Evolutionary conservation across 225 moss, liverwort and hornwort genomes (phyloP).

Genomic region (Marchantia polymorpha): DNA sequence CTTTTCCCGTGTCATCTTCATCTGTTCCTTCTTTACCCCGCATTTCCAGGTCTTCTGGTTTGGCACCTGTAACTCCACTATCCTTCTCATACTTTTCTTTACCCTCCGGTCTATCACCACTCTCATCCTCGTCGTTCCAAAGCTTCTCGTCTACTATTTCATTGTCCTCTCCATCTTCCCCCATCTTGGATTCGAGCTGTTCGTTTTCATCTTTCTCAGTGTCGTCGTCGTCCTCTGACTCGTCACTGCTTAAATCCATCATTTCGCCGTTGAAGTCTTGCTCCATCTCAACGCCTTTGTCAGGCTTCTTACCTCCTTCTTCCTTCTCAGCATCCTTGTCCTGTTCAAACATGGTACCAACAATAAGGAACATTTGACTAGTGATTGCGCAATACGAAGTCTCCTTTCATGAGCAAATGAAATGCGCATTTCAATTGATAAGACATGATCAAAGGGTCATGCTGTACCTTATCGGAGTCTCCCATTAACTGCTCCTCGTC

Average conservation of each 20-base stretch:
- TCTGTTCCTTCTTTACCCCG: constrained; percentile 63
- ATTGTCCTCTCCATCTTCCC: constrained; percentile 67
- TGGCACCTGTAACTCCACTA: constrained; percentile 66
- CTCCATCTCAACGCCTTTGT: constrained; percentile 94
- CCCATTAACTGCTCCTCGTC: constrained; percentile 94
- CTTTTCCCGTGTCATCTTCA: constrained; percentile 37
- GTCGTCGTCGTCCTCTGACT: constrained; percentile 63
- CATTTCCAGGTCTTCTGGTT: constrained; percentile 77
- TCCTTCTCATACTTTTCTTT: constrained; percentile 93
- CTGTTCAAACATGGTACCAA: neutral
- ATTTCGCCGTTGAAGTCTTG: constrained; percentile 91
- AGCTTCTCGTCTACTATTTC: constrained; percentile 92
- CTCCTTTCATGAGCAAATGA: too few relatives aligned
- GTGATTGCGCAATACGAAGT: too few relatives aligned
- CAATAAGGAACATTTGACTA: neutral
- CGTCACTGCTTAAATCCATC: constrained; percentile 84
- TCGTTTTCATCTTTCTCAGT: constrained; percentile 54
- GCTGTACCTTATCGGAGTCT: constrained; percentile 60
- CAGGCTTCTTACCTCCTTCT: constrained; percentile 56
- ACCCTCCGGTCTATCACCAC: constrained; percentile 51
- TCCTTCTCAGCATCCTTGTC: constrained; percentile 50
- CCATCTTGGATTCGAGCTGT: constrained; percentile 88
- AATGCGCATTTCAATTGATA: too few relatives aligned
- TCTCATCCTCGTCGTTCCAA: constrained; percentile 77
- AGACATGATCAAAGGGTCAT: too few relatives aligned